phyloP scores from a whole-genome alignment of 1,284 basidiomycete genomes.

The Cryptococcus jaspeensis region DNA sequence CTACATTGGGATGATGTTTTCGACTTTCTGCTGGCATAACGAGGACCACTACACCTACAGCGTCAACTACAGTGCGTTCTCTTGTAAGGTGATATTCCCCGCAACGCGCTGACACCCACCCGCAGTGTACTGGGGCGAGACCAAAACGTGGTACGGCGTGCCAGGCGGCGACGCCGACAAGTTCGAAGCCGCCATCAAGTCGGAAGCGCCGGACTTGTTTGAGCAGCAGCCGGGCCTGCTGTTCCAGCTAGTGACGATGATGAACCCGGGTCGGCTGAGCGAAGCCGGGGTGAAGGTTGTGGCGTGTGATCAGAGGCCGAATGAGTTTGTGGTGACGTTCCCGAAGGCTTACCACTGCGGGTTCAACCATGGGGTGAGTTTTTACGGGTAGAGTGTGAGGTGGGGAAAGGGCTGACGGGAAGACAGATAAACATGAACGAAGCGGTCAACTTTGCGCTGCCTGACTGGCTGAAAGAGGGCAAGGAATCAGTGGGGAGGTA shows the following conservation, averaged over 20 bases:
- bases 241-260: constrained; percentile 96
- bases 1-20: constrained; percentile 99
- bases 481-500: constrained; percentile 85
- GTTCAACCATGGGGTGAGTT: constrained; percentile 91
- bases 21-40: constrained; percentile 99
- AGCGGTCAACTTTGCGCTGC: constrained; percentile 97
- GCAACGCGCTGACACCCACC: constrained; percentile 11
- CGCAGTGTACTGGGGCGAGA: constrained; percentile 97
- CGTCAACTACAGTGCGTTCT: constrained; percentile 82
- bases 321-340: constrained; percentile 97
- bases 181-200: constrained; percentile 93
- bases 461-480: constrained; percentile 89
- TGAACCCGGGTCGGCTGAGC: constrained; percentile 86
- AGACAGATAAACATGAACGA: constrained; percentile 93
- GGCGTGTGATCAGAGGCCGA: constrained; percentile 93
- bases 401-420: constrained; percentile 4
- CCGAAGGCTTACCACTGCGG: constrained; percentile 98
- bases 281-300: constrained; percentile 91
- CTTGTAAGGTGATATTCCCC: constrained; percentile 3
- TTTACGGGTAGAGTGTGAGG: background rate
- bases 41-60: constrained; percentile 99
- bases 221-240: constrained; percentile 95
- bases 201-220: constrained; percentile 97
- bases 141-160: constrained; percentile 99
- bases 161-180: constrained; percentile 91